Conservation (phyloP, 306 rosid species). For the Sicyos baderoa region DNA sequence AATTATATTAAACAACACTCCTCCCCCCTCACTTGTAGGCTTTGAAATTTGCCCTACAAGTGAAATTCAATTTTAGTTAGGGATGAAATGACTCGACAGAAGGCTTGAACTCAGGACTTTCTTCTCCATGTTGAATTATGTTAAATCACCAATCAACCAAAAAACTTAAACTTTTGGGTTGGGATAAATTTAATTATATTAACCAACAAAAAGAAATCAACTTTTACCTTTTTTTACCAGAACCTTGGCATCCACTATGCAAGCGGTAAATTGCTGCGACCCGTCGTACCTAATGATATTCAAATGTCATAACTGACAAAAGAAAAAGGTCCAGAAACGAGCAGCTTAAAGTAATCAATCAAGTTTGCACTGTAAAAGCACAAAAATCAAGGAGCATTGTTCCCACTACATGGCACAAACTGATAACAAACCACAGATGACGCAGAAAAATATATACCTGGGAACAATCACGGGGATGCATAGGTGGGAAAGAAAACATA, state of each 20-base stretch:
- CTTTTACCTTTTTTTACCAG: constrained; percentile 63
- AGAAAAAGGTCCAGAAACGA: background rate
- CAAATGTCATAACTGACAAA: background rate
- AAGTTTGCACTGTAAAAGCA: background rate
- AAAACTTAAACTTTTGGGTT: too few relatives aligned
- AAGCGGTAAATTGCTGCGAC: constrained; percentile 65
- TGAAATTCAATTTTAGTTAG: too few relatives aligned
- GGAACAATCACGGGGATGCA: constrained; percentile 78
- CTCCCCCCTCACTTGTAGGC: too few relatives aligned
- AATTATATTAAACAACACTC: too few relatives aligned
- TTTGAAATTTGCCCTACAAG: too few relatives aligned
- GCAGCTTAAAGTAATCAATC: background rate
- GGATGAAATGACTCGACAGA: too few relatives aligned
- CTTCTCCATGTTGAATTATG: too few relatives aligned
- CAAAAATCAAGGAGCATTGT: constrained; percentile 5
- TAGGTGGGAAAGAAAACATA: constrained; percentile 74
- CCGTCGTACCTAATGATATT: constrained; percentile 48
- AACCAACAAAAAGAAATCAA: constrained; percentile 1
- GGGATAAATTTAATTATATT: too few relatives aligned
- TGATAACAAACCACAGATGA: background rate
- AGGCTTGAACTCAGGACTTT: too few relatives aligned
- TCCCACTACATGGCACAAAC: constrained; percentile 12
- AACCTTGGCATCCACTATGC: constrained; percentile 59
- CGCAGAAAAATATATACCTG: constrained; percentile 41
- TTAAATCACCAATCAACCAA: too few relatives aligned